Percentiles rank a stretch among this genome's conserved stretches.
These are phyloP conservation scores for Phytopythium delawarense DNA, from an alignment of 352 stramenopile genomes.

Conservation along the genomic window DNA sequence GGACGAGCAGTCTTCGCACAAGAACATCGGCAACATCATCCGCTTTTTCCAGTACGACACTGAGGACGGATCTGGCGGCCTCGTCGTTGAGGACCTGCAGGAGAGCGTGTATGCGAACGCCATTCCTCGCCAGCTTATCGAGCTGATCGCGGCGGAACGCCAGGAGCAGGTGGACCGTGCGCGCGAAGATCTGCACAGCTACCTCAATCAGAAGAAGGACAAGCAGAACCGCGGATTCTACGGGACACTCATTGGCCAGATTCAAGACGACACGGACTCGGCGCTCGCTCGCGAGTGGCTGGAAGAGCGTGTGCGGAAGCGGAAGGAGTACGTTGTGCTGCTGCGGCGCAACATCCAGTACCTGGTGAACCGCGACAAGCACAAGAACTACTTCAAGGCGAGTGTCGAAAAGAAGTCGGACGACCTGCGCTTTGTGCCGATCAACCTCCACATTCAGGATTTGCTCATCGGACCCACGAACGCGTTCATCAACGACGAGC, in stretches of 20 bases:
- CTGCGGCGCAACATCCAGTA: constrained; percentile 84
- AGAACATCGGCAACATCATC: constrained; percentile 88
- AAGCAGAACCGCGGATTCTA: constrained; percentile 83
- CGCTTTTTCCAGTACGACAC: constrained; percentile 88
- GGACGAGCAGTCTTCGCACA: constrained; percentile 71
- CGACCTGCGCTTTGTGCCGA: constrained; percentile 80
- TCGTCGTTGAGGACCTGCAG: constrained; percentile 83
- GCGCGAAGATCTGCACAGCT: constrained; percentile 68
- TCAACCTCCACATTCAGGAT: constrained; percentile 87
- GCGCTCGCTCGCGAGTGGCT: constrained; percentile 76
- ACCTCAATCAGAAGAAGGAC: constrained; percentile 85
- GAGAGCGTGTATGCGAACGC: constrained; percentile 73
- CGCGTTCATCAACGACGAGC: constrained; percentile 83
- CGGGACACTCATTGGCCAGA: constrained; percentile 81
- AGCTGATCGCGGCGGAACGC: constrained; percentile 70
- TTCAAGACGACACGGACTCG: constrained; percentile 81
- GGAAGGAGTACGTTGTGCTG: constrained; percentile 80
- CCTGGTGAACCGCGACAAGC: constrained; percentile 81
- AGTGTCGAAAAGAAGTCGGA: constrained; percentile 84
- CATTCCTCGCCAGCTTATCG: constrained; percentile 80
- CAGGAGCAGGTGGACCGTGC: constrained; percentile 80
- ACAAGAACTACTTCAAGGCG: constrained; percentile 89
- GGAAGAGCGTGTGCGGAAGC: constrained; percentile 67
- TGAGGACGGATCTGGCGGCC: constrained; percentile 66
- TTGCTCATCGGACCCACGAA: constrained; percentile 78